Evolutionary conservation across 345 rosid genomes (phyloP).

Genomic region (Populus deltoides): DNA sequence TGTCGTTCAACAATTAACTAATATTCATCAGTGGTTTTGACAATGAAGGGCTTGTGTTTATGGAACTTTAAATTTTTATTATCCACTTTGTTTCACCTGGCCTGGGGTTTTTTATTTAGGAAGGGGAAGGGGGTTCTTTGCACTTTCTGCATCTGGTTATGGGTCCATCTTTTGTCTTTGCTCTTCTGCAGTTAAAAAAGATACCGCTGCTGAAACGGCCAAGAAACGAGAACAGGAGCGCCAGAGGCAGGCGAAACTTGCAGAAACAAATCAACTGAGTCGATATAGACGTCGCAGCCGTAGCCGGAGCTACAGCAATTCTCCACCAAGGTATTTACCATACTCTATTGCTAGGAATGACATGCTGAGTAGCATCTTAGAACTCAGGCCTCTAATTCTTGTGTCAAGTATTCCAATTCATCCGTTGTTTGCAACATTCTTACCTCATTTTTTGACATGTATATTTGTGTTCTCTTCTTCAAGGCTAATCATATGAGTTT

Average conservation of each 20-base stretch:
- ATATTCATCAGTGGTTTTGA: not conserved
- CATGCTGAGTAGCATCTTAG: not conserved
- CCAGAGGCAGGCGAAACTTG: conserved; percentile 81
- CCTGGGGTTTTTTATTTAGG: not conserved
- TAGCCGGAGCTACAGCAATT: conserved; percentile 79
- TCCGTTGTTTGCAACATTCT: not conserved
- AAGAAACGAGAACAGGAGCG: conserved; percentile 93
- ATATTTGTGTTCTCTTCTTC: too few species aligned
- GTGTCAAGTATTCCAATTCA: too few species aligned
- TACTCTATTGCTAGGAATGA: conserved; percentile 1
- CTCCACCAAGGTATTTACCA: conserved; percentile 66
- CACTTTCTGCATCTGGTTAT: not conserved
- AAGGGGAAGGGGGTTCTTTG: not conserved
- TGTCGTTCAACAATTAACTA: not conserved
- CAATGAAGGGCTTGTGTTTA: not conserved
- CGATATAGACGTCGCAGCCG: conserved; percentile 67
- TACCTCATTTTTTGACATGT: not conserved
- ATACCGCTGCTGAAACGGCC: conserved; percentile 85
- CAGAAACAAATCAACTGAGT: conserved; percentile 81
- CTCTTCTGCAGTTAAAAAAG: conserved; percentile 76
- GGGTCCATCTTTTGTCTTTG: not conserved
- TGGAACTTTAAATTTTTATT: not conserved
- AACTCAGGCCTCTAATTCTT: not conserved
- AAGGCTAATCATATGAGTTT: not conserved
- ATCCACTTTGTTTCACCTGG: not conserved